These are phyloP conservation scores for Uronychia setigera DNA, from an alignment of 73 alveolate genomes.

Conservation along the genomic window DNA sequence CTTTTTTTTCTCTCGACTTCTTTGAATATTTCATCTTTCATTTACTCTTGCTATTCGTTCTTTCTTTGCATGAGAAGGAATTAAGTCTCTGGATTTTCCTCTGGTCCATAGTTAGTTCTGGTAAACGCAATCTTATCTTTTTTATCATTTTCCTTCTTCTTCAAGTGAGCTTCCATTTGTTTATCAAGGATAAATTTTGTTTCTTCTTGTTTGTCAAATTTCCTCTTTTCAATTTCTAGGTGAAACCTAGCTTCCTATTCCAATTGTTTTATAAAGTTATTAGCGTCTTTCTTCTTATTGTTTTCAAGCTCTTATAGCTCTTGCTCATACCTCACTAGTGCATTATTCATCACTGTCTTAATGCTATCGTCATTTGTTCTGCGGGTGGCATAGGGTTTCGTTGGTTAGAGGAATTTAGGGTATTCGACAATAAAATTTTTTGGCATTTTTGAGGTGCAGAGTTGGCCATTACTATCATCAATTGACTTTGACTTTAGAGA, in stretches of 20 bases:
- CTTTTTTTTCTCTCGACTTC: no score
- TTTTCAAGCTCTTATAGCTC: conserved; percentile 28
- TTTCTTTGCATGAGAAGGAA: no score
- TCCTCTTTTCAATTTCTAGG: not conserved
- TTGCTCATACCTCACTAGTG: conserved; percentile 40
- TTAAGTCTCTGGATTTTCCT: conserved; percentile 22
- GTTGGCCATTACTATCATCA: not conserved
- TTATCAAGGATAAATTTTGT: not conserved
- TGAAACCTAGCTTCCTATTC: not conserved
- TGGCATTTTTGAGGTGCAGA: not conserved
- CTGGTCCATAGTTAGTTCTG: conserved; percentile 51
- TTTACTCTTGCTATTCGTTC: no score
- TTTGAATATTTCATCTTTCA: no score
- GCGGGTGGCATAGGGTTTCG: conserved; percentile 44
- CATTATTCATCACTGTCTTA: conserved; percentile 43
- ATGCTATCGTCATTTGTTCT: conserved; percentile 42
- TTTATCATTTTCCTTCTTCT: no score
- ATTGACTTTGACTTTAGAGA: not conserved
- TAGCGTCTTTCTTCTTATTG: conserved; percentile 3
- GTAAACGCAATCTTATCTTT: no score
- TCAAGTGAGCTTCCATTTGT: no score
- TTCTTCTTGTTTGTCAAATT: not conserved
- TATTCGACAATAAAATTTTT: not conserved
- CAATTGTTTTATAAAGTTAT: not conserved
- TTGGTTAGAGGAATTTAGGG: conserved; percentile 53